Percentiles rank a stretch among this genome's conserved stretches.
These are phyloP conservation scores for Wickerhamiella parazyma DNA, from an alignment of 805 yeast species.

Conservation along the genomic window DNA sequence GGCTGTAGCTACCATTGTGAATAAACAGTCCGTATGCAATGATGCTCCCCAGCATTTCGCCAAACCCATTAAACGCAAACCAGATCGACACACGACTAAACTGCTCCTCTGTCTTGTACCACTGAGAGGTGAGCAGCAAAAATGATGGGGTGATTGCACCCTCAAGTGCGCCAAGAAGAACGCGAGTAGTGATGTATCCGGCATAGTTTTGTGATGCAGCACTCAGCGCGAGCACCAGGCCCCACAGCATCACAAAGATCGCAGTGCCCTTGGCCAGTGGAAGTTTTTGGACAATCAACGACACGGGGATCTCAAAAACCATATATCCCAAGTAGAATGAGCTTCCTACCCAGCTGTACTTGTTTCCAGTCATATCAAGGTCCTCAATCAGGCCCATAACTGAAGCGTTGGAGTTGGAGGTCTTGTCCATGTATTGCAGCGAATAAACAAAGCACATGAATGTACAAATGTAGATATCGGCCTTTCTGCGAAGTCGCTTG, in stretches of 20 bases:
- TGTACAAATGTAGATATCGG: constrained; percentile 41
- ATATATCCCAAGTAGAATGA: constrained; percentile 54
- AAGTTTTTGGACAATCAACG: constrained; percentile 37
- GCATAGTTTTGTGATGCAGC: constrained; percentile 33
- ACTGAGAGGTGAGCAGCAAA: constrained; percentile 42
- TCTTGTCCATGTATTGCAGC: constrained; percentile 48
- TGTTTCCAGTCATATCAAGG: constrained; percentile 32
- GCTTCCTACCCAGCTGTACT: constrained; percentile 39
- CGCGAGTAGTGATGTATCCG: constrained; percentile 33
- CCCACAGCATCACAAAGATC: constrained; percentile 34
- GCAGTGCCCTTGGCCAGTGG: constrained; percentile 43
- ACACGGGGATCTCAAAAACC: constrained; percentile 39
- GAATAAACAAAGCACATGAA: constrained; percentile 37
- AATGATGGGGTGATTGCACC: constrained; percentile 43
- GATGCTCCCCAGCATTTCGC: constrained; percentile 34
- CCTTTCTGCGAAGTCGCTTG: constrained; percentile 30
- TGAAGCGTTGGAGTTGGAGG: constrained; percentile 38
- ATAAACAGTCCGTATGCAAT: constrained; percentile 33
- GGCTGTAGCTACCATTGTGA: constrained; percentile 10
- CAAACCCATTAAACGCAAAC: constrained; percentile 33
- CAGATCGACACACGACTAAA: constrained; percentile 34
- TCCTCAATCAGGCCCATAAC: constrained; percentile 38
- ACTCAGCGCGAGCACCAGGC: constrained; percentile 32
- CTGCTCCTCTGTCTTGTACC: constrained; percentile 38
- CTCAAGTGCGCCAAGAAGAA: constrained; percentile 39